Evolutionary conservation across 345 rosid species (phyloP).

Genomic region (Populus deltoides): DNA sequence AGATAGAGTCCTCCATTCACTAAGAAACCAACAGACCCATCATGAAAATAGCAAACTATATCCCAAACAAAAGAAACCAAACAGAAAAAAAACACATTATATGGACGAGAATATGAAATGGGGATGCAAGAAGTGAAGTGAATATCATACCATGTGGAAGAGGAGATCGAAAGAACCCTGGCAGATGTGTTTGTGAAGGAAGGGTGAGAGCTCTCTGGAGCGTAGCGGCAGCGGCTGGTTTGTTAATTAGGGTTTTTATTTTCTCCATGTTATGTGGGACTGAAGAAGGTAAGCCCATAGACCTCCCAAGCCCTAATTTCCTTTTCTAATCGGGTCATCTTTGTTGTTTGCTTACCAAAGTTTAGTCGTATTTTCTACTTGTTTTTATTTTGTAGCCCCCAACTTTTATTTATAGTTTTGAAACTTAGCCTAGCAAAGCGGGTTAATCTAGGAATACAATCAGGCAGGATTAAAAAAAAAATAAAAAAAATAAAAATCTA

Average conservation of each 20-base stretch:
- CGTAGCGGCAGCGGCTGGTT: neutral
- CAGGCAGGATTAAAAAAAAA: fast-evolving
- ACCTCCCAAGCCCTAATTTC: neutral
- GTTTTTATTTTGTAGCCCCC: neutral
- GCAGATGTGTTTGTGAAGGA: neutral
- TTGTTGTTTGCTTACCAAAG: neutral
- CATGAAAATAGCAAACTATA: no score
- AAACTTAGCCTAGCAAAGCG: fast-evolving
- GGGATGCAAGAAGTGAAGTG: neutral
- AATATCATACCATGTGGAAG: neutral
- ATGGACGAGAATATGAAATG: neutral
- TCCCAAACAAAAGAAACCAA: neutral
- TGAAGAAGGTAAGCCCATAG: neutral
- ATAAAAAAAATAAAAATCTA: fast-evolving
- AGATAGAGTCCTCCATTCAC: neutral
- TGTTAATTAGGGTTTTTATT: neutral
- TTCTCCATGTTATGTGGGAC: neutral
- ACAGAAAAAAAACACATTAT: neutral
- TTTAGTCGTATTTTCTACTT: neutral
- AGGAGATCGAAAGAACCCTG: neutral
- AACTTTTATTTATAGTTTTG: no score
- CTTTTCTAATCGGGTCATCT: neutral
- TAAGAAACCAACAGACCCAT: neutral
- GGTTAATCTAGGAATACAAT: no score
- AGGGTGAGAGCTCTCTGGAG: neutral